Conservation (phyloP, 768 basidiomycete species). For the Brasilioporus rufonigricans region DNA sequence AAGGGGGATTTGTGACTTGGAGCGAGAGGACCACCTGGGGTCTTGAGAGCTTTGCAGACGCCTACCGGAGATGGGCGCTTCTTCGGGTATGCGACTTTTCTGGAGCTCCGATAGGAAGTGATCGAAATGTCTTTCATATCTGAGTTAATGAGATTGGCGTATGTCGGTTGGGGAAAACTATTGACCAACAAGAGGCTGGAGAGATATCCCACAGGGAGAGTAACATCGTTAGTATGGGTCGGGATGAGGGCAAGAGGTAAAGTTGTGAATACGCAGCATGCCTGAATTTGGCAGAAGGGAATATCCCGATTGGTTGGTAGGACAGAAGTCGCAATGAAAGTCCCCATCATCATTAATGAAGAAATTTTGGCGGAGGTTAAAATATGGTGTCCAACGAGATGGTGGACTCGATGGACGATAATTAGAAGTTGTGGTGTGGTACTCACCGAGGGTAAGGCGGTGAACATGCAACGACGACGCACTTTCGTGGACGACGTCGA, state of each 20-base stretch:
- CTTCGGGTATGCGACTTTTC: constrained; percentile 73
- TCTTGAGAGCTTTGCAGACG: constrained; percentile 65
- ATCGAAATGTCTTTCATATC: constrained; percentile 78
- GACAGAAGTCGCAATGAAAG: neutral
- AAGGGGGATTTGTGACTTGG: constrained; percentile 62
- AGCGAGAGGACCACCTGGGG: constrained; percentile 45
- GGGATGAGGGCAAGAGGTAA: neutral
- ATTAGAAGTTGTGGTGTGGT: neutral
- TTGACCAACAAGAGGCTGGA: constrained; percentile 45
- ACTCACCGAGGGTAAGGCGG: constrained; percentile 39
- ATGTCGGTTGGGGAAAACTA: constrained; percentile 39
- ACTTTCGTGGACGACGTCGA: constrained; percentile 40
- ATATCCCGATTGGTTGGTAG: neutral
- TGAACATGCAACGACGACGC: constrained; percentile 41
- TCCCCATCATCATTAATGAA: constrained; percentile 3
- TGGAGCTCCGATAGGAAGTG: constrained; percentile 56
- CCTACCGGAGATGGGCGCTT: constrained; percentile 84
- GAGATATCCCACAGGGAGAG: constrained; percentile 20
- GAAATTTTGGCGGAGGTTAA: constrained; percentile 7
- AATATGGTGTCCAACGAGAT: constrained; percentile 12
- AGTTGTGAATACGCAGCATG: constrained; percentile 5
- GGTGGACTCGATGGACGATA: neutral
- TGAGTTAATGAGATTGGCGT: constrained; percentile 27
- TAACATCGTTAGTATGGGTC: constrained; percentile 21
- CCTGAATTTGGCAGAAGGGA: neutral